Evolutionary conservation across 345 rosid species (phyloP), one percentile per base, ranked within the genome.

Genomic region (Syzygium grande): DNA sequence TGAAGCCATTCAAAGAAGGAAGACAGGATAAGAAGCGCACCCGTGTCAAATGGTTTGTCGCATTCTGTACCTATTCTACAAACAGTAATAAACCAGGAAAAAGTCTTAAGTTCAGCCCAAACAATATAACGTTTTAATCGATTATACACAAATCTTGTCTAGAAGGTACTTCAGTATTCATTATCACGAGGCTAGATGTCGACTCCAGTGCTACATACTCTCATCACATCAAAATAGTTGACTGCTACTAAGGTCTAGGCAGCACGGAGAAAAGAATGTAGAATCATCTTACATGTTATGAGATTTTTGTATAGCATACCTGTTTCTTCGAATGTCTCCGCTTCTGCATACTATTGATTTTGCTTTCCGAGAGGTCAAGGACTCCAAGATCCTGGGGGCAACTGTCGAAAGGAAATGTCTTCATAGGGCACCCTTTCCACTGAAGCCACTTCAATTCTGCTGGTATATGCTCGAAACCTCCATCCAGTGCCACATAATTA

Each of bases 331-430:
- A 89, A 65, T 78, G 29, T 6, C 2, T 3, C 11, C 85, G 41
- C 83, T 86, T 87, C 92, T 91, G 91, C 84, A 95, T 51, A 51
- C 4, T 52, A 87, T 88, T 88, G 77, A 95, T 90, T 77, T 87
- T 59, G 92, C 99, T 94, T 23, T 90, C 90, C n/a, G 98, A 93
- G 90, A 96, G 96, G 91, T 96, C 96, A 90, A 95, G 96, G 87
- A 96, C 94, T 73, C 93, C 94, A 77, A 95, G 95, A 84, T 92
- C 77, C 23, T 73, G 6, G 51, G 91, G 90, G 87, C 73, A 87
- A 86, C 91, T 88, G 78, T 90, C 87, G 53, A 89, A 87, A 59
- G 95, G 95, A 53, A 96, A 90, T 43, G 68, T 85, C 90, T 89
- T 85, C 91, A 93, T 59, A 5, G 93, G 90, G 85, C 97, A 95